Conservation (phyloP, 768 basidiomycete species). For the Amanita jacksonii region DNA sequence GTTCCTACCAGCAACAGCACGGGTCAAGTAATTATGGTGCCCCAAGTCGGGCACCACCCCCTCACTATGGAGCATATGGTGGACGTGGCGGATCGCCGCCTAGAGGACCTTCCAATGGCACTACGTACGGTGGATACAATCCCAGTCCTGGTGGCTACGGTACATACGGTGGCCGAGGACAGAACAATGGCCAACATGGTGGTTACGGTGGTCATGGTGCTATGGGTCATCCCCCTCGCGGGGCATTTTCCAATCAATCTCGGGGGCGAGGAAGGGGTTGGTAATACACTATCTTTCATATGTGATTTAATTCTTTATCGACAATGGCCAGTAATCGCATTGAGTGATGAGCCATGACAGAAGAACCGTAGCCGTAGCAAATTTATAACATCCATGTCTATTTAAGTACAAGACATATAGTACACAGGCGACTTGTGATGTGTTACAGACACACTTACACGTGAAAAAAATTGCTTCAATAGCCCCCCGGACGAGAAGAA, state of each 20-base stretch:
- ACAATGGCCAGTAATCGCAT: too few species aligned
- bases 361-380: too few species aligned
- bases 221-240: constrained; percentile 11
- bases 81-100: constrained; percentile 7
- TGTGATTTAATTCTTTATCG: neutral
- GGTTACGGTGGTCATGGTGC: constrained; percentile 25
- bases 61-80: constrained; percentile 21
- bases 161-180: constrained; percentile 25
- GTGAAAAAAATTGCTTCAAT: constrained; percentile 4
- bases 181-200: constrained; percentile 23
- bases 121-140: too few species aligned
- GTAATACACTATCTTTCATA: constrained; percentile 13
- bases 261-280: constrained; percentile 47
- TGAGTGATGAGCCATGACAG: too few species aligned
- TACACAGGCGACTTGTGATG: neutral
- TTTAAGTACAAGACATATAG: too few species aligned
- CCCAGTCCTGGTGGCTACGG: constrained; percentile 22
- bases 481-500: constrained; percentile 6
- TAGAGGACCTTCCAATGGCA: constrained; percentile 13
- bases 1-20: constrained; percentile 21
- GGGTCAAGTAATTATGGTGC: constrained; percentile 15
- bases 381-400: too few species aligned
- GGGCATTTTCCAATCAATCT: constrained; percentile 10
- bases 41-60: neutral
- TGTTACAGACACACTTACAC: too few species aligned